Percentiles rank a stretch among this genome's conserved stretches.
phyloP scores from a whole-genome alignment of 2,329 filamentous ascomycete genomes.

The Sphaerulina musiva region DNA sequence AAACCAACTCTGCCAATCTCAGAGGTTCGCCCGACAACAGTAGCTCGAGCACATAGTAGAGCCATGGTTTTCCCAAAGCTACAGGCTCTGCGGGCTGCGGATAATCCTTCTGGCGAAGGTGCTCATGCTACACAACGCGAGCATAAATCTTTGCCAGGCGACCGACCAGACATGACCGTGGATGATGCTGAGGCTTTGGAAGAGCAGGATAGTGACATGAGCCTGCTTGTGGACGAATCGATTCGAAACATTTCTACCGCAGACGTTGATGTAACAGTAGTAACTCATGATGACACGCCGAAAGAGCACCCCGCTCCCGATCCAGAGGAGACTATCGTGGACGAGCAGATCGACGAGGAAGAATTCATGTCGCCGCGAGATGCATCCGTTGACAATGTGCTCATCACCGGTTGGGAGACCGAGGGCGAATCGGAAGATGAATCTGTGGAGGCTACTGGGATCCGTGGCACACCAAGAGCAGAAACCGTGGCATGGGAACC shows the following conservation, averaged over 20 bases:
- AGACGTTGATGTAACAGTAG: neutral
- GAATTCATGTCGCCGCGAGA: constrained; percentile 7
- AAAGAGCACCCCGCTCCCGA: neutral
- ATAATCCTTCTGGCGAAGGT: neutral
- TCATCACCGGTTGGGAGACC: constrained; percentile 10
- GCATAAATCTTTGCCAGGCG: neutral
- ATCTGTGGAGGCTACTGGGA: constrained; percentile 3
- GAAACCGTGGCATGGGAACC: constrained; percentile 31
- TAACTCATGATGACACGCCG: neutral
- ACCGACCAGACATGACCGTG: neutral
- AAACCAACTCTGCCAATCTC: constrained; percentile 19
- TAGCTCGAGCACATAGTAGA: constrained; percentile 20
- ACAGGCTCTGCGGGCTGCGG: constrained; percentile 6
- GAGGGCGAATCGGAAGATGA: constrained; percentile 2
- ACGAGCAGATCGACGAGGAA: constrained; percentile 13
- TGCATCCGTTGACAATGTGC: constrained; percentile 17
- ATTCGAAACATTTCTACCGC: neutral
- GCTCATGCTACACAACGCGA: too few relatives aligned
- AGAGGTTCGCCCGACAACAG: constrained; percentile 22
- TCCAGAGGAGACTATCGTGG: constrained; percentile 16
- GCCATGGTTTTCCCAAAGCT: constrained; percentile 25
- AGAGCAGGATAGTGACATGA: constrained; percentile 6
- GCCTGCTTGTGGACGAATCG: constrained; percentile 4
- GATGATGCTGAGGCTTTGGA: neutral
- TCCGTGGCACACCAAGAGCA: constrained; percentile 15